Percentiles rank a stretch among this genome's conserved stretches.
Evolutionary conservation across 345 rosid species (phyloP).

Genomic region (Odontarrhena argentea): DNA sequence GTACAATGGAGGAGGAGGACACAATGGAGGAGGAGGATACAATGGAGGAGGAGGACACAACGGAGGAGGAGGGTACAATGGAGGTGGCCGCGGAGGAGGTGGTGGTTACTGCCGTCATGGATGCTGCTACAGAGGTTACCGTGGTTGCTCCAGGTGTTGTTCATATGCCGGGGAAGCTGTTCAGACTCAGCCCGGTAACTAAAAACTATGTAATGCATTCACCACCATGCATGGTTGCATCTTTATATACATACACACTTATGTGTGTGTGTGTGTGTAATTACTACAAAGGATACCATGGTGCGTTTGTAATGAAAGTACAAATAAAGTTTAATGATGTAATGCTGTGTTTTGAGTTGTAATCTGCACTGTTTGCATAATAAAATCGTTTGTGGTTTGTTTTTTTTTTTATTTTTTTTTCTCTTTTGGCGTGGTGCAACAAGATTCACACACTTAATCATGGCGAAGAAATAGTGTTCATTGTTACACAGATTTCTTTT

Average conservation of each 20-base stretch:
- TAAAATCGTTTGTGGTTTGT: not conserved
- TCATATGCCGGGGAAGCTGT: conserved; percentile 23
- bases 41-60: conserved; percentile 3
- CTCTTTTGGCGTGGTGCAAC: not conserved
- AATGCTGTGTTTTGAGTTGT: not conserved
- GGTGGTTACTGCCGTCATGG: conserved; percentile 1
- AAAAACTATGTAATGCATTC: not conserved
- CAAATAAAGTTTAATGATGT: conserved; percentile 24
- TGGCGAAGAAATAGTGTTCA: too few species aligned
- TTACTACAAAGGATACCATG: conserved; percentile 1
- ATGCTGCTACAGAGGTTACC: conserved; percentile 9
- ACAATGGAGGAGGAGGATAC: conserved; percentile 10
- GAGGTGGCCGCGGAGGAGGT: not conserved
- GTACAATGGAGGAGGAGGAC: not conserved
- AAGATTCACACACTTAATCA: too few species aligned
- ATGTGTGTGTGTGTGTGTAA: not conserved
- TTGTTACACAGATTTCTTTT: too few species aligned
- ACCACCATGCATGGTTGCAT: not conserved
- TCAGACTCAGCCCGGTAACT: conserved; percentile 28
- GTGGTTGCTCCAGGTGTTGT: conserved; percentile 6
- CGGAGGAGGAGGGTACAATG: not conserved
- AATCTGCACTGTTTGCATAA: conserved; percentile 5
- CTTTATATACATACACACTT: not conserved
- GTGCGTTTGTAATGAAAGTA: conserved; percentile 18
- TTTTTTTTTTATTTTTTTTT: conserved; percentile 2